These are phyloP conservation scores for Aureobasidium leucospermi DNA, from an alignment of 2,329 filamentous ascomycete genomes.

Conservation along the genomic window DNA sequence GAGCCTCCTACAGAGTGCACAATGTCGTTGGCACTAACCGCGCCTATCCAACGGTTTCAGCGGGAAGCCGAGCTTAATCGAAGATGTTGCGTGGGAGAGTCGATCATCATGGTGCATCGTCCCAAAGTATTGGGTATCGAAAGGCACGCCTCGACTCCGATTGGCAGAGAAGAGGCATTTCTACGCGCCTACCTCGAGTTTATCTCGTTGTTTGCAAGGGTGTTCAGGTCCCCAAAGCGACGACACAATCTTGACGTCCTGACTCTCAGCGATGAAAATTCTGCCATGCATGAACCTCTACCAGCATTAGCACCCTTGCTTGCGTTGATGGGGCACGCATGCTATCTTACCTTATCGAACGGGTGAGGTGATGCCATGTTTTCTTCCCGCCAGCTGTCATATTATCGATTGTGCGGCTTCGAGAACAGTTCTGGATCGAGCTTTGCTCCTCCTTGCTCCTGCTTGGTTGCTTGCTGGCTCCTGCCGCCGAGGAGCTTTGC, in stretches of 20 bases:
- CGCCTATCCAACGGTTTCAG: not conserved
- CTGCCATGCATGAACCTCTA: not conserved
- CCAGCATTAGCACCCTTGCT: not conserved
- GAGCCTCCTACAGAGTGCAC: conserved; percentile 2
- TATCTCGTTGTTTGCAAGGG: conserved; percentile 1
- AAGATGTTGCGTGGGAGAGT: not conserved
- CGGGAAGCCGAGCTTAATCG: conserved; percentile 5
- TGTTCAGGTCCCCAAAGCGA: not conserved
- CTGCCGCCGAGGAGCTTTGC: not conserved
- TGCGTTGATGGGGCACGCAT: not conserved
- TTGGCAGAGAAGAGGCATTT: not conserved
- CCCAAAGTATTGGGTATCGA: not conserved
- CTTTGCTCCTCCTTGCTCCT: not conserved
- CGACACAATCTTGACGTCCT: not conserved
- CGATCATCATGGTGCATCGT: conserved; percentile 1
- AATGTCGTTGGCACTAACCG: conserved; percentile 10
- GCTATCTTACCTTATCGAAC: not conserved
- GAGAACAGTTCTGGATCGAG: not conserved
- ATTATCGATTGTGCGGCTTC: not conserved
- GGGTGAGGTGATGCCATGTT: not conserved
- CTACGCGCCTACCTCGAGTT: conserved; percentile 2
- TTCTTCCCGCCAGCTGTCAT: not conserved
- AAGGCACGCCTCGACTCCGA: not conserved
- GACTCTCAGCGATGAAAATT: not conserved
- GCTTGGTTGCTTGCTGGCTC: not conserved